Base-by-base conservation (phyloP, 345 rosid species). In the Xanthoceras sorbifolium region DNA sequence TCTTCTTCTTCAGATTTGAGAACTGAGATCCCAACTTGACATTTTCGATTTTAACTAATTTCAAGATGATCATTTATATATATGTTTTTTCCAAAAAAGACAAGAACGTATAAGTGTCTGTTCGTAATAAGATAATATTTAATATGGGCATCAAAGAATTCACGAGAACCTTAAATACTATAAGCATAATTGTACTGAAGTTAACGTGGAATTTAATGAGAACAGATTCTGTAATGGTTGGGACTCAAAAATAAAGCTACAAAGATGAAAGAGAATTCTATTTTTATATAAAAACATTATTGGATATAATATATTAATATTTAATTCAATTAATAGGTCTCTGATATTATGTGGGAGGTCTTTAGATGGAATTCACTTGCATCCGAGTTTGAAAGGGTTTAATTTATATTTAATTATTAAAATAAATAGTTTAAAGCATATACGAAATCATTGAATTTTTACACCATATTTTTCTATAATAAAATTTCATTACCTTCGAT, bases 21-120 rank as follows among this genome's bases (percentile, higher is more conserved):
- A 28, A n/a, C 42, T 63, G 59, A 63, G 69, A 73, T 63, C 38
- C 22, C 61, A 62, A 28, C 60, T 54, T 54, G 7, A 18, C 60
- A 54, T n/a, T n/a, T 54, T 54, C 60, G 25, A 5, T 22, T 54
- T 54, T n/a, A 6, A 54, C 23, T 20, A 54, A 18, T 48, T 3
- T 48, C 54, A 48, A 15, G 20, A 48, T n/a, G n/a, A n/a, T n/a
- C n/a, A n/a, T n/a, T n/a, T n/a, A n/a, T n/a, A n/a, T n/a, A n/a
- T n/a, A n/a, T n/a, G n/a, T n/a, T n/a, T n/a, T n/a, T n/a, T n/a
- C n/a, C n/a, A n/a, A n/a, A n/a, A n/a, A n/a, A n/a, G n/a, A n/a
- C n/a, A n/a, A n/a, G n/a, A n/a, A n/a, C n/a, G n/a, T n/a, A n/a
- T n/a, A n/a, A n/a, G n/a, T n/a, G n/a, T n/a, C n/a, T n/a, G n/a